Evolutionary conservation across 2,329 filamentous ascomycete species (phyloP), one percentile per base, ranked within the genome.

Genomic region (Exophiala spinifera): DNA sequence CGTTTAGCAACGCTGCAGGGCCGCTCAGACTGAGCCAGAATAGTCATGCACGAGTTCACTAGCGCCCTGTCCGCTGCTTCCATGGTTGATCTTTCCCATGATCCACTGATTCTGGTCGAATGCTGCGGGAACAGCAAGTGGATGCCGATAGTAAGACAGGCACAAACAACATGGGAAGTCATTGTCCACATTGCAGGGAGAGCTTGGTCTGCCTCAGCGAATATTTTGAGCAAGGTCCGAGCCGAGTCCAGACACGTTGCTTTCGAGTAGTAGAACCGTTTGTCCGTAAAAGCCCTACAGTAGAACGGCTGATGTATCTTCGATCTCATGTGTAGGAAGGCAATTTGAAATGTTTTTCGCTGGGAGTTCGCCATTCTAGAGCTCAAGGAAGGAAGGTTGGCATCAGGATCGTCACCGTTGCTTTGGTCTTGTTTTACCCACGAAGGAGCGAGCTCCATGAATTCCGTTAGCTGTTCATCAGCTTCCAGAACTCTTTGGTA

Each of bases 401-500:
- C 28, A 31, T 31, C 28, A 31, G 37, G 17, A 40, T 40, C 17
- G 37, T n/a, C n/a, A n/a, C n/a, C n/a, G n/a, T n/a, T n/a, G n/a
- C 6, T 14, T 40, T 40, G 37, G 37, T 20, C 37, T 17, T 17
- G 15, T n/a, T 40, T 40, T 1, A 40, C 37, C 37, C 37, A 40
- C 4, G 37, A 40, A 10, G 37, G 37, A 40, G 37, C 37, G 17
- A 40, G 37, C 37, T 40, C 37, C 37, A 40, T 40, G 37, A 40
- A 40, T 3, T 40, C 37, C n/a, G 37, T 40, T 4, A 40, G 37
- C 37, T 40, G 37, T 17, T 40, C 37, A 40, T 40, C 37, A 17
- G 37, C 37, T 13, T 40, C 37, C 37, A 40, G 37, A 40, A 40
- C 37, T 40, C 37, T 40, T 17, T 40, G 37, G 37, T 40, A 40